Evolutionary conservation across 441 rosid species (phyloP), one percentile per base, ranked within the genome.

Genomic region (Populus tomentosa): DNA sequence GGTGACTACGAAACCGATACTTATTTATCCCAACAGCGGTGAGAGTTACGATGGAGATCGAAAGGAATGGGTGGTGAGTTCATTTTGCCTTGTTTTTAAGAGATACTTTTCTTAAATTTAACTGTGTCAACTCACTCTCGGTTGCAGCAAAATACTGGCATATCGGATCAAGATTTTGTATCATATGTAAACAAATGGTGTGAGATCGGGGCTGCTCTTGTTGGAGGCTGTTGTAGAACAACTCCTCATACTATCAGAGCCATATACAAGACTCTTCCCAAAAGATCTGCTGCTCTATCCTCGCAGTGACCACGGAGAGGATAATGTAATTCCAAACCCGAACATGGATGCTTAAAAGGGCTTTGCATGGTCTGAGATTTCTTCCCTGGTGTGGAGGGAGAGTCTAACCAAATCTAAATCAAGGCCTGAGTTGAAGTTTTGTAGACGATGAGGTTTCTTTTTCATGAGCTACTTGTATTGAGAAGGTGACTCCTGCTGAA

Each of bases 201-300:
- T 2, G 90, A 94, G 78, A 84, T 63, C 28, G 97, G 97, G 61
- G 97, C 93, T 79, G 90, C 90, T 26, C 90, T 94, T 10, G 84
- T 92, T 13, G 97, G 97, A 66, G 97, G 95, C 35, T 92, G 98
- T 77, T 94, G 97, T 80, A 87, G 98, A 81, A 94, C 95, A 18
- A 92, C 95, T 73, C 97, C 98, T 28, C 40, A 85, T 74, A 92
- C 95, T 26, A 91, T 92, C 83, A 85, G 84, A 82, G 94, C 87
- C 72, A 90, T 92, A 67, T 85, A 80, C 84, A 75, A 73, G 79
- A 82, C 83, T 18, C 87, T 94, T 73, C 68, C 86, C 59, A 80
- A 38, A 4, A 85, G 81, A 80, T 67, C 30, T 28, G 30, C 78
- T 65, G 66, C 65, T 30, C 32, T 33, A 65, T 68, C 72, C 66